phyloP scores from a whole-genome alignment of 805 yeast species.

The Tetrapisispora pingtungensis region DNA sequence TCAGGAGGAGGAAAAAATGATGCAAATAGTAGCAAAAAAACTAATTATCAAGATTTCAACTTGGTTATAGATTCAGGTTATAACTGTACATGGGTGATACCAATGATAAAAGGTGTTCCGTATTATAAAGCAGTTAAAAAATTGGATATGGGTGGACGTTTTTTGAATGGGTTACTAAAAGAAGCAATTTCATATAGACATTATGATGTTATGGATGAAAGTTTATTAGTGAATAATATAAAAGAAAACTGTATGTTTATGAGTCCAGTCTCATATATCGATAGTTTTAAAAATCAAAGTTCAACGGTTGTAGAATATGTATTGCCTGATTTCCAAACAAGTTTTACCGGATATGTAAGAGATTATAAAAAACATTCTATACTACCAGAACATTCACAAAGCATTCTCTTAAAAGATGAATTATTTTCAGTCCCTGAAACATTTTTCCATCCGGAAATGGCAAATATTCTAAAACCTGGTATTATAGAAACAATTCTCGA shows the following conservation, averaged over 20 bases:
- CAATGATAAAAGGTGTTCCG: conserved; percentile 69
- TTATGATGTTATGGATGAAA: conserved; percentile 89
- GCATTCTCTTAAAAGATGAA: conserved; percentile 66
- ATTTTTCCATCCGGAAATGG: conserved; percentile 73
- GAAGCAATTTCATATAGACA: conserved; percentile 85
- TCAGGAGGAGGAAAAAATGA: conserved; percentile 18
- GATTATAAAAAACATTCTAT: conserved; percentile 24
- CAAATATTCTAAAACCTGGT: conserved; percentile 72
- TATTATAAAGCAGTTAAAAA: conserved; percentile 69
- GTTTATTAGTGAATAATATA: conserved; percentile 70
- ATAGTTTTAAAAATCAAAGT: conserved; percentile 23
- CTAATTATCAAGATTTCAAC: conserved; percentile 47
- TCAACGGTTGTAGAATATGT: conserved; percentile 53
- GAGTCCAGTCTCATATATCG: conserved; percentile 40
- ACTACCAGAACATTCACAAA: conserved; percentile 48
- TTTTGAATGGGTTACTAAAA: conserved; percentile 69
- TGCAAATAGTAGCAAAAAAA: conserved; percentile 8
- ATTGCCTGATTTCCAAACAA: conserved; percentile 78
- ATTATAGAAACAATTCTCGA: conserved; percentile 61
- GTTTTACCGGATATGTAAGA: conserved; percentile 62
- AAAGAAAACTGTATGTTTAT: conserved; percentile 48
- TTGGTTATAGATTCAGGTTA: conserved; percentile 84
- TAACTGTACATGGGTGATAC: conserved; percentile 78
- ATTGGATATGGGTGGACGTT: conserved; percentile 78
- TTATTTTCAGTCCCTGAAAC: conserved; percentile 82